Evolutionary conservation across 169 alveolate genomes (phyloP).

Genomic region (Eimeria falciformis): DNA sequence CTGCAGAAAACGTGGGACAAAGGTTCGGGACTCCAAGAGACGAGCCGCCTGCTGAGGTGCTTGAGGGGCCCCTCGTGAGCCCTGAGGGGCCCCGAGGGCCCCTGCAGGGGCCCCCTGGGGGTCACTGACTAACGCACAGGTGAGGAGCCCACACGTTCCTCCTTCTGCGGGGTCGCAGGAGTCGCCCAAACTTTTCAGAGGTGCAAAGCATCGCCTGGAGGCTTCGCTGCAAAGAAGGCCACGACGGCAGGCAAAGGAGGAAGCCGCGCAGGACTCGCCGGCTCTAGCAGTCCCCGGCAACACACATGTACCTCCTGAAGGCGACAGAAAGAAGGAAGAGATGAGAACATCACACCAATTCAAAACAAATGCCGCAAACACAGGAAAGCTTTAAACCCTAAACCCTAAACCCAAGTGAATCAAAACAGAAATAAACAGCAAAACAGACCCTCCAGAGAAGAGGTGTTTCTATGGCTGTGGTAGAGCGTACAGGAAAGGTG

Average conservation of each 20-base stretch:
- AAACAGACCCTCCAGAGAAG: too few relatives aligned
- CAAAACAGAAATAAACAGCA: too few relatives aligned
- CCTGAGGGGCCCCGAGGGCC: background rate
- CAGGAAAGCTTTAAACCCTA: too few relatives aligned
- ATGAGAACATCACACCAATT: too few relatives aligned
- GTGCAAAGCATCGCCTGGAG: background rate
- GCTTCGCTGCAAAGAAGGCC: background rate
- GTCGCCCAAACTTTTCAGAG: conserved; percentile 2
- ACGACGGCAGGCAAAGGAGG: conserved; percentile 2
- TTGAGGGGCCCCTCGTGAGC: background rate
- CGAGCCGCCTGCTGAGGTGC: too few relatives aligned
- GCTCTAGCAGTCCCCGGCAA: background rate
- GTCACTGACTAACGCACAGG: background rate
- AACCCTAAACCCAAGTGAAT: too few relatives aligned
- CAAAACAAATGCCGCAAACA: too few relatives aligned
- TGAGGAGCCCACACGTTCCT: conserved; percentile 10
- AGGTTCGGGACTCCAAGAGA: too few relatives aligned
- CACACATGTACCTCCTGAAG: background rate
- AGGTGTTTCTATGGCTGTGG: too few relatives aligned
- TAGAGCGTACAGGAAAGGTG: too few relatives aligned
- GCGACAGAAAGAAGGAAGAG: background rate
- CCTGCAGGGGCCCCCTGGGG: background rate
- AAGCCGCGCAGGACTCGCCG: conserved; percentile 5
- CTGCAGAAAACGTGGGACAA: too few relatives aligned
- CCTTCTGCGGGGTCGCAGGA: conserved; percentile 48